Base-by-base conservation (phyloP, 1,284 basidiomycete genomes). In the Microbotryomycetes sp. region DNA sequence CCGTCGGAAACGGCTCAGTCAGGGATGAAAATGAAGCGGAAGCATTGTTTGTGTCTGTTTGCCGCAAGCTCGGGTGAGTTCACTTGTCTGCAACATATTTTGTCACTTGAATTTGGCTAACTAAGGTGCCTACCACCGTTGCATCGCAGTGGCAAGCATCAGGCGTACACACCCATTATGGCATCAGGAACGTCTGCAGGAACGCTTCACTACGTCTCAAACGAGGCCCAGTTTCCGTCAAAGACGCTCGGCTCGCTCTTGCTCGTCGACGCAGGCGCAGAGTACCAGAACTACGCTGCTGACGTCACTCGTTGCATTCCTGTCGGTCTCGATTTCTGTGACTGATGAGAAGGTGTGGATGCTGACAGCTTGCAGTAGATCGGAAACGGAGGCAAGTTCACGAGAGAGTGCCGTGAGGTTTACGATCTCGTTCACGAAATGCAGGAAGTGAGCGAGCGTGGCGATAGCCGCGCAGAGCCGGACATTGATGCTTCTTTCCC, bases 21-120 rank as follows among this genome's bases (percentile, higher is more conserved):
- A 84, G 89, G 77, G 88, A 87, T 71, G 91, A 96, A 76, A 85
- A 83, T 0, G 91, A 92, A 73, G 91, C 89, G 0, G 91, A 93
- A 73, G 91, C 90, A 0, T 80, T 92, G 4, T 96, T 94, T 66
- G 87, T 91, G 3, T 89, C 90, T 2, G 85, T 85, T 3, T 93
- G 90, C 75, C 79, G 88, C 53, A 80, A 89, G 64, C 84, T 89
- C 76, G 89, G 88, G 88, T 90, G 54, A 67, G 83, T 75, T 18
- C 13, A 3, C 45, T 29, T 45, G 16, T 13, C 35, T 41, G n/a
- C n/a, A n/a, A n/a, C n/a, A n/a, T n/a, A n/a, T n/a, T n/a, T n/a
- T n/a, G n/a, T n/a, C 4, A 11, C 27, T 23, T 21, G 18, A 4
- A 3, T 4, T 1, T n/a, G 26, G 18, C 45, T 18, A 21, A 15